A percentile compares a stretch with the other conserved stretches of the same genome.
phyloP scores from a whole-genome alignment of 2,329 filamentous ascomycete genomes.

The Cercospora janseana region DNA sequence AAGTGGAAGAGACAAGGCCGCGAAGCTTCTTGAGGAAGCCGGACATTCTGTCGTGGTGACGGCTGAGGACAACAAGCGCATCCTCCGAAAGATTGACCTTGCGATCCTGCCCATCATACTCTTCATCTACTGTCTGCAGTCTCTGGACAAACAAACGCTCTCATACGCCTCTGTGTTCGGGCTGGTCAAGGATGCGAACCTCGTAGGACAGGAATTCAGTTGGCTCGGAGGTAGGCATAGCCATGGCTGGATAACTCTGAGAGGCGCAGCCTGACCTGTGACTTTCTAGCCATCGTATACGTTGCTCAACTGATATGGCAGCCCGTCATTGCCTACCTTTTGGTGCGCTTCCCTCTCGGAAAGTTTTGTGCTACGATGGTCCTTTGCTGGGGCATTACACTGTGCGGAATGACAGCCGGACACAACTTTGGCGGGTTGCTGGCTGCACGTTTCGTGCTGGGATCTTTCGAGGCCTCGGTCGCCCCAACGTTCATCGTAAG shows the following conservation, averaged over 20 bases:
- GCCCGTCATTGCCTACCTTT: conserved; percentile 11
- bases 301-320: conserved; percentile 45
- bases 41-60: conserved; percentile 37
- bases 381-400: conserved; percentile 49
- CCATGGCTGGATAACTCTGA: too few relatives aligned
- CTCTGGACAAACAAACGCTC: conserved; percentile 38
- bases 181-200: conserved; percentile 46
- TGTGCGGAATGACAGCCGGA: conserved; percentile 48
- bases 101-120: conserved; percentile 33
- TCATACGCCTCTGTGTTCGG: conserved; percentile 48
- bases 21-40: conserved; percentile 50
- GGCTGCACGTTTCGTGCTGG: conserved; percentile 56
- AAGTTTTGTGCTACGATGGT: conserved; percentile 43
- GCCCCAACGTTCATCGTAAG: conserved; percentile 35
- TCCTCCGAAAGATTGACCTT: conserved; percentile 35
- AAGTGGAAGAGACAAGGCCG: conserved; percentile 52
- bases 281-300: conserved; percentile 50
- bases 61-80: conserved; percentile 27
- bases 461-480: conserved; percentile 53
- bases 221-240: too few relatives aligned
- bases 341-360: conserved; percentile 12
- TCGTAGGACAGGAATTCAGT: conserved; percentile 47
- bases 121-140: conserved; percentile 38
- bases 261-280: too few relatives aligned
- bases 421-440: conserved; percentile 52